Evolutionary conservation across 805 yeast species (phyloP).

Genomic region (Lipomyces oligophaga): DNA sequence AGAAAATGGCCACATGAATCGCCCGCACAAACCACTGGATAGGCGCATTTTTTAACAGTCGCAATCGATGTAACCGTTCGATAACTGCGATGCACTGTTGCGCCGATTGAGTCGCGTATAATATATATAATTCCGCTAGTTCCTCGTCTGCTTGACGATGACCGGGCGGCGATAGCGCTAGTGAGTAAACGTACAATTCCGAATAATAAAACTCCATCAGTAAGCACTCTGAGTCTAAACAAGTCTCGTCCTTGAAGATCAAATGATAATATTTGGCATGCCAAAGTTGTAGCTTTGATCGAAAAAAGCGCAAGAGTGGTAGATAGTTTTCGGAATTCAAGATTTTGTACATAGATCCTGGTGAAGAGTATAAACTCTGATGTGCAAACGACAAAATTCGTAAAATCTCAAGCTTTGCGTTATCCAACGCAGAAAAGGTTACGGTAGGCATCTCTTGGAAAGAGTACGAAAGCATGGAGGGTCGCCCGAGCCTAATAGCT

Average conservation of each 20-base stretch:
- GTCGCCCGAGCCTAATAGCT: conserved; percentile 74
- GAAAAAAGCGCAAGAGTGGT: conserved; percentile 64
- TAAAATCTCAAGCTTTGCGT: conserved; percentile 74
- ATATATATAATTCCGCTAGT: conserved; percentile 73
- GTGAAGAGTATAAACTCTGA: conserved; percentile 67
- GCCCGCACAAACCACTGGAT: conserved; percentile 87
- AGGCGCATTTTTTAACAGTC: conserved; percentile 72
- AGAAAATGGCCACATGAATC: conserved; percentile 82
- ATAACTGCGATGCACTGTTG: conserved; percentile 71
- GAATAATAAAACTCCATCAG: conserved; percentile 82
- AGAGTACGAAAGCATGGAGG: conserved; percentile 73
- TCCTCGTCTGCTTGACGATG: conserved; percentile 40
- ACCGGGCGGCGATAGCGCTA: conserved; percentile 59
- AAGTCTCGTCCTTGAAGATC: conserved; percentile 42
- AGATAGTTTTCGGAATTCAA: conserved; percentile 46
- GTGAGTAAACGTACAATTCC: conserved; percentile 74
- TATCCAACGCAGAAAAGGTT: conserved; percentile 58
- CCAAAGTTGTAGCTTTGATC: conserved; percentile 81
- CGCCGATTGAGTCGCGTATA: conserved; percentile 78
- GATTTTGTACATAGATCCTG: conserved; percentile 37
- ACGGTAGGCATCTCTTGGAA: conserved; percentile 51
- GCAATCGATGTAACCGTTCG: conserved; percentile 58
- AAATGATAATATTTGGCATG: conserved; percentile 55
- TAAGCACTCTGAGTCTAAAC: conserved; percentile 67
- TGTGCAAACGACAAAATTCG: conserved; percentile 79